Evolutionary conservation across 495 filamentous ascomycete genomes (phyloP).

Genomic region (Letharia lupina): DNA sequence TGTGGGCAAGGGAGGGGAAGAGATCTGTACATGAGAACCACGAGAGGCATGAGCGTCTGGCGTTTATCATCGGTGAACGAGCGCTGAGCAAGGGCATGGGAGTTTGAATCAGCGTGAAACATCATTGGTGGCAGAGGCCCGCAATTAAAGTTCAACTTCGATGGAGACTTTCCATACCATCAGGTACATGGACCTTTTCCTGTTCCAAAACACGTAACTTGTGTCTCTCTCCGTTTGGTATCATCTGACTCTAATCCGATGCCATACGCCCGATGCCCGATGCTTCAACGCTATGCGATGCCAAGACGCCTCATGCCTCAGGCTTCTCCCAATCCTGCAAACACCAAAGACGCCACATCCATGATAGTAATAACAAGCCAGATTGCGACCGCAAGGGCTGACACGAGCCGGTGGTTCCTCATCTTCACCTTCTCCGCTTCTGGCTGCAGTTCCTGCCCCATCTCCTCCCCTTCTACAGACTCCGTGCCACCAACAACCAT

Average conservation of each 20-base stretch:
- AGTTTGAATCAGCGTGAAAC: neutral
- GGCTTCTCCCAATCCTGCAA: conserved; percentile 53
- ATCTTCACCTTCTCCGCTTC: conserved; percentile 41
- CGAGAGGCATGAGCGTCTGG: neutral
- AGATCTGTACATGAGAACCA: neutral
- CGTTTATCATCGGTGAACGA: neutral
- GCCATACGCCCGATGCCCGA: neutral
- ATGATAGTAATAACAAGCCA: conserved; percentile 64
- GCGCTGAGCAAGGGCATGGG: neutral
- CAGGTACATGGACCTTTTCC: neutral
- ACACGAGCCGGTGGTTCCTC: conserved; percentile 53
- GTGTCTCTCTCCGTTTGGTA: neutral
- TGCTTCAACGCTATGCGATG: neutral
- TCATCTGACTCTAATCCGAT: neutral
- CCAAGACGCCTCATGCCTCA: conserved; percentile 17
- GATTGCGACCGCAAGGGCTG: conserved; percentile 47
- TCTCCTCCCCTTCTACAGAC: conserved; percentile 20
- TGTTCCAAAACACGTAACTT: neutral
- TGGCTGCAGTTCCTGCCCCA: conserved; percentile 25
- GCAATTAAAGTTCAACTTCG: neutral
- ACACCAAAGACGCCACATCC: conserved; percentile 64
- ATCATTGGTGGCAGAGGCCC: neutral
- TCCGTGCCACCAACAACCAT: conserved; percentile 56
- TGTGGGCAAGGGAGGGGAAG: neutral
- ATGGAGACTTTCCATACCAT: neutral